phyloP scores from a whole-genome alignment of 768 basidiomycete genomes.

The Psilocybe cyanescens region DNA sequence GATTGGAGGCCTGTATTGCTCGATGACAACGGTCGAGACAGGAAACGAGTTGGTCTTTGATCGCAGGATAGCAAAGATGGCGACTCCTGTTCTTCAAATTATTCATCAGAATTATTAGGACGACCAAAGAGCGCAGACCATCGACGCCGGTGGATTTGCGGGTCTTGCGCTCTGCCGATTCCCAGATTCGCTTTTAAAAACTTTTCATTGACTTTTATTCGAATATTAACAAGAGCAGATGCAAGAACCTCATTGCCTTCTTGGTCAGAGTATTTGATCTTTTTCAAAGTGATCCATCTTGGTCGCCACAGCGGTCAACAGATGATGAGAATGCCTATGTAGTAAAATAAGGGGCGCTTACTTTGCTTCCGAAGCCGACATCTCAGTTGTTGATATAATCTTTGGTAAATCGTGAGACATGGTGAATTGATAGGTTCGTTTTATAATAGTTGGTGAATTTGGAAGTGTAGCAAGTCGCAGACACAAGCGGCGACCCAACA shows the following conservation, averaged over 20 bases:
- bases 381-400: slow-evolving; percentile 54
- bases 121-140: slow-evolving; percentile 46
- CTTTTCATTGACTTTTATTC: neutral
- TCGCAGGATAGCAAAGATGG: slow-evolving; percentile 78
- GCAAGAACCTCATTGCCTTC: slow-evolving; percentile 69
- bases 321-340: neutral
- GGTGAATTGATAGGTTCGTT: neutral
- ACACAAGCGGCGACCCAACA: neutral
- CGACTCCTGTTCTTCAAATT: slow-evolving; percentile 62
- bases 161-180: slow-evolving; percentile 84
- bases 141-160: slow-evolving; percentile 79
- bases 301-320: neutral
- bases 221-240: neutral
- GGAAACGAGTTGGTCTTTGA: slow-evolving; percentile 77
- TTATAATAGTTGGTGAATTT: neutral
- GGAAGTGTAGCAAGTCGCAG: neutral
- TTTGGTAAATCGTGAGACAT: slow-evolving; percentile 40
- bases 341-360: slow-evolving; percentile 28
- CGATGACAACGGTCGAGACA: slow-evolving; percentile 81
- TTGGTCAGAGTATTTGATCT: slow-evolving; percentile 79
- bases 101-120: neutral
- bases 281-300: slow-evolving; percentile 88
- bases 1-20: slow-evolving; percentile 91
- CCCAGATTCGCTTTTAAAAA: slow-evolving; percentile 75
- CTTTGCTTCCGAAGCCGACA: slow-evolving; percentile 63